phyloP scores from a whole-genome alignment of 192 early-diverging fungal genomes.

The Coemansia sp. region DNA sequence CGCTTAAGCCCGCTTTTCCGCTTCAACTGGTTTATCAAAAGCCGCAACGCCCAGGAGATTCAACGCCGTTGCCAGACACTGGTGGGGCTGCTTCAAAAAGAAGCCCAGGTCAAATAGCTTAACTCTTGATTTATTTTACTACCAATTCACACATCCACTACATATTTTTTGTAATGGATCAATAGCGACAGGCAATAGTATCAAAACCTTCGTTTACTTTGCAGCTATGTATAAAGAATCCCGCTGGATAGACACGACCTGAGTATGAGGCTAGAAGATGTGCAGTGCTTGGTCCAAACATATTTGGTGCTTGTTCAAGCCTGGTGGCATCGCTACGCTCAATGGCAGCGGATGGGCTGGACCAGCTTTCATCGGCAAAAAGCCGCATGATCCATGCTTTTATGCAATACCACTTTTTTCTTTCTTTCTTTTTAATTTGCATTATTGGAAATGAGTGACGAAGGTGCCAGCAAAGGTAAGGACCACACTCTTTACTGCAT shows the following conservation, averaged over 20 bases:
- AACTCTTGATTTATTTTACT: too few relatives aligned
- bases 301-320: slow-evolving; percentile 68
- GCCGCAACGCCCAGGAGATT: slow-evolving; percentile 82
- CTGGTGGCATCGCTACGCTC: slow-evolving; percentile 69
- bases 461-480: slow-evolving; percentile 29
- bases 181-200: too few relatives aligned
- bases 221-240: too few relatives aligned
- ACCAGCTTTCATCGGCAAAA: slow-evolving; percentile 69
- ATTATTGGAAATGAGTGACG: slow-evolving; percentile 23
- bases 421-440: slow-evolving; percentile 6
- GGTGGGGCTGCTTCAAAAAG: slow-evolving; percentile 56
- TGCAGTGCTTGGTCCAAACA: slow-evolving; percentile 59
- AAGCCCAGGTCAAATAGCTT: slow-evolving; percentile 8
- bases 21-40: slow-evolving; percentile 99
- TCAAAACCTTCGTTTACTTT: too few relatives aligned
- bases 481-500: slow-evolving; percentile 4
- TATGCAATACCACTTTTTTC: slow-evolving; percentile 13
- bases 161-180: too few relatives aligned
- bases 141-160: too few relatives aligned
- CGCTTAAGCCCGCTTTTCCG: slow-evolving; percentile 78
- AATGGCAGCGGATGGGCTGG: slow-evolving; percentile 66
- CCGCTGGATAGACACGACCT: too few relatives aligned
- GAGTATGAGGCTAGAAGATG: slow-evolving; percentile 88
- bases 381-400: slow-evolving; percentile 16
- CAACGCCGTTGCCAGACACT: slow-evolving; percentile 81